Base-by-base conservation (phyloP, 805 yeast genomes). In the Kuraishia capsulata region DNA sequence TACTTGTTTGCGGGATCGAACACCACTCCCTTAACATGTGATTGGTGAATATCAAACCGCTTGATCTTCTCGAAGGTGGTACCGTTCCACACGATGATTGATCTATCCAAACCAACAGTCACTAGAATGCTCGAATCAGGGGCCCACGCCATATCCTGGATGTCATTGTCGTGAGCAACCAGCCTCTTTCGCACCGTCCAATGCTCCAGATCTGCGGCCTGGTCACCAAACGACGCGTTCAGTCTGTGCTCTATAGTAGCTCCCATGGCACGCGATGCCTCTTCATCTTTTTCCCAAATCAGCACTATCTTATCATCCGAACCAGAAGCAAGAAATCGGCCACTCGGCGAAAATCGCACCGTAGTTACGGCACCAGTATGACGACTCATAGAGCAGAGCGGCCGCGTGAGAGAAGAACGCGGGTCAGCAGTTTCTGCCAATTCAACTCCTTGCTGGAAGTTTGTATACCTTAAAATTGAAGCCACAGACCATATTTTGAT, bases 1-100 rank as follows among this genome's bases (percentile, higher is more conserved):
- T 87, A 92, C 61, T 92, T 92, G 57, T 88, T 88, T 3, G 98
- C 98, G 1, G 99, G 99, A 56, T 92, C 99, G 59, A 92, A 92
- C 1, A 90, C 90, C 10, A 92, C 85, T 41, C 98, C 97, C 59
- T 92, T 92, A 20, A 92, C 97, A 62, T 85, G 90, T 2, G 95
- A 84, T 54, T 87, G 94, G 57, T 92, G 98, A 18, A 88, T 81
- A 52, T 90, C 97, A 50, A 87, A 84, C 24, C 95, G 65, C 54
- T 86, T 87, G 40, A 90, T 76, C 46, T 86, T 74, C 61, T 92
- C 95, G 66, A 92, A 88, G 0, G 96, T 90, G 2, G 76, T 63
- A 3, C 96, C 97, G 52, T 80, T 85, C 97, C 97, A 92, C 10
- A 92, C 79, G 34, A 90, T 84, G 39, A 92, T 85, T 33, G 92